phyloP scores from a whole-genome alignment of 2,329 filamentous ascomycete species.

The Alternaria sp. region DNA sequence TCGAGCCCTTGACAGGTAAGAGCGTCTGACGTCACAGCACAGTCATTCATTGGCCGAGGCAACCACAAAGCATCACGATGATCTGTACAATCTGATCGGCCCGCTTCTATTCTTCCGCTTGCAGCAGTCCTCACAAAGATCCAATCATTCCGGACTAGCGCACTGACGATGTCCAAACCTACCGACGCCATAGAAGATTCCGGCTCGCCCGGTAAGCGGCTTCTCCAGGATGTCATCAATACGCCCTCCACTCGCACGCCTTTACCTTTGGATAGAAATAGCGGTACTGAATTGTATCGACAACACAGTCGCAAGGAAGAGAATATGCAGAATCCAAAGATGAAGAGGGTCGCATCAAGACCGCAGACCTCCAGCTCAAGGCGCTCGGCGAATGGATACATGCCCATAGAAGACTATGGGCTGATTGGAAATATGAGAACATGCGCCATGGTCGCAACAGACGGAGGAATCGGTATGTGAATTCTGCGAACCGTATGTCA shows the following conservation, averaged over 20 bases:
- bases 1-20: neutral
- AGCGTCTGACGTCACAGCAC: slow-evolving; percentile 12
- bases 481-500: slow-evolving; percentile 41
- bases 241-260: slow-evolving; percentile 8
- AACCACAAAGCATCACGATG: neutral
- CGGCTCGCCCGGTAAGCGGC: slow-evolving; percentile 9
- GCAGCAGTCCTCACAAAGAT: slow-evolving; percentile 5
- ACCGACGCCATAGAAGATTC: neutral
- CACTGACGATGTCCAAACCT: slow-evolving; percentile 13
- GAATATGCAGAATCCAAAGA: slow-evolving; percentile 21
- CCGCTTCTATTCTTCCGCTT: neutral
- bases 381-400: slow-evolving; percentile 34
- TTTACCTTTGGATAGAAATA: slow-evolving; percentile 11
- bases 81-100: neutral
- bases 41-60: slow-evolving; percentile 7
- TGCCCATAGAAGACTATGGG: slow-evolving; percentile 70
- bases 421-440: slow-evolving; percentile 83
- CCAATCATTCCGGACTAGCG: slow-evolving; percentile 9
- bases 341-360: slow-evolving; percentile 10
- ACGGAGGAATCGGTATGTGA: slow-evolving; percentile 58
- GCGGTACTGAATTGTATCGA: slow-evolving; percentile 14
- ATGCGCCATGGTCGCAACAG: slow-evolving; percentile 52
- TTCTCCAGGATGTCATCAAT: slow-evolving; percentile 18
- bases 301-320: slow-evolving; percentile 10
- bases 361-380: slow-evolving; percentile 21